Conservation (phyloP, 768 basidiomycete genomes). For the Suillus clintonianus region DNA sequence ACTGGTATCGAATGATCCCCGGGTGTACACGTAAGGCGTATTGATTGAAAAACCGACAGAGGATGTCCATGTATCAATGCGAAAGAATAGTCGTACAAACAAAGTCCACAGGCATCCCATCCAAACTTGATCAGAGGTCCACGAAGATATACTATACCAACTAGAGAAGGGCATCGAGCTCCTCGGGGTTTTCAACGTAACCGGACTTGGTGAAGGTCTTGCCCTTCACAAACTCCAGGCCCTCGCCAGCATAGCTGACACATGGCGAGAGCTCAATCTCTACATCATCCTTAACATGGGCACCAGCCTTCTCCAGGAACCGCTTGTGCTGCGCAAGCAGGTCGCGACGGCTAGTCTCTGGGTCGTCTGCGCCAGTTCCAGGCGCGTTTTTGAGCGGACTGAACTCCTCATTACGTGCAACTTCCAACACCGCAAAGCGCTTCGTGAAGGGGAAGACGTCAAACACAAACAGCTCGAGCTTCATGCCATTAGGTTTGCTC, state of each 20-base stretch:
- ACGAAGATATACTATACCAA: constrained; percentile 8
- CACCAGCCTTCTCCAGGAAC: constrained; percentile 82
- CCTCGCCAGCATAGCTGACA: constrained; percentile 92
- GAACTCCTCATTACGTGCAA: constrained; percentile 87
- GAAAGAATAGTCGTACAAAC: constrained; percentile 3
- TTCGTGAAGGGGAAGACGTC: constrained; percentile 95
- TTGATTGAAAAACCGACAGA: constrained; percentile 3
- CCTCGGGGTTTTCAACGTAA: constrained; percentile 61
- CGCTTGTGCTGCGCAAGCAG: constrained; percentile 84
- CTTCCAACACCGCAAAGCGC: constrained; percentile 85
- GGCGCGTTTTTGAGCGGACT: constrained; percentile 98
- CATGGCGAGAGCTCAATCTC: constrained; percentile 91
- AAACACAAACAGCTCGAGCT: constrained; percentile 97
- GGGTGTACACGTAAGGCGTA: constrained; percentile 5
- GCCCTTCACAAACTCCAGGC: constrained; percentile 76
- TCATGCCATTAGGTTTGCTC: constrained; percentile 94
- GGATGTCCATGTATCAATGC: constrained; percentile 7
- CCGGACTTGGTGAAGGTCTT: constrained; percentile 79
- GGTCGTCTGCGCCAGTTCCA: constrained; percentile 86
- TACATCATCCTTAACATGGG: constrained; percentile 64
- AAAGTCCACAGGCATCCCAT: neutral
- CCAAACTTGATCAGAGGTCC: constrained; percentile 4
- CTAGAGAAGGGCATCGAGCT: constrained; percentile 69
- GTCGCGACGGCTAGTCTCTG: constrained; percentile 88
- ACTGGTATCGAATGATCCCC: constrained; percentile 10